These are phyloP conservation scores for Xenoacremonium recifei DNA, from an alignment of 2,329 filamentous ascomycete species.

Conservation along the genomic window DNA sequence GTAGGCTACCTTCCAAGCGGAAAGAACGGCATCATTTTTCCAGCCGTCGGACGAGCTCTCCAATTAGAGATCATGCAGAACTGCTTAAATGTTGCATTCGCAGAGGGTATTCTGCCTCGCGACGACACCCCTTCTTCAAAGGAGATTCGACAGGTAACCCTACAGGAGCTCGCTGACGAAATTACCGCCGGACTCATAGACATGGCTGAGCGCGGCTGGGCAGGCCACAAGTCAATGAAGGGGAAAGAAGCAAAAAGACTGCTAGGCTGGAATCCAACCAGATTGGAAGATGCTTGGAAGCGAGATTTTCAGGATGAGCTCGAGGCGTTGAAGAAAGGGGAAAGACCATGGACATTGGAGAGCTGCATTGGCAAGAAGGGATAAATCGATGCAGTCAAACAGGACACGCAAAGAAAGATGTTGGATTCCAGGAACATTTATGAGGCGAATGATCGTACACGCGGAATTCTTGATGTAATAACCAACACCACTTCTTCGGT, in stretches of 20 bases:
- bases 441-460: too few relatives aligned
- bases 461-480: too few relatives aligned
- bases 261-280: conserved; percentile 1
- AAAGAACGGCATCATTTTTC: conserved; percentile 7
- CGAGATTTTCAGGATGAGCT: not conserved
- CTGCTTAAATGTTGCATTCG: conserved; percentile 7
- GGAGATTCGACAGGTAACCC: conserved; percentile 1
- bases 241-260: conserved; percentile 4
- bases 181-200: conserved; percentile 6
- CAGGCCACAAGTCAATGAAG: conserved; percentile 8
- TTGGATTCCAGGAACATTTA: too few relatives aligned
- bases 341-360: not conserved
- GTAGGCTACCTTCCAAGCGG: conserved; percentile 5
- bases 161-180: conserved; percentile 7
- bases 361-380: not conserved
- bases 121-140: conserved; percentile 1
- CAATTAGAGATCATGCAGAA: conserved; percentile 4
- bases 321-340: not conserved
- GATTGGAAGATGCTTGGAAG: not conserved
- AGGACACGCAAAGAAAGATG: too few relatives aligned
- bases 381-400: too few relatives aligned
- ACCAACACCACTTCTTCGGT: too few relatives aligned
- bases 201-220: conserved; percentile 9
- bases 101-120: conserved; percentile 2
- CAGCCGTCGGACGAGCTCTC: conserved; percentile 1